phyloP scores from a whole-genome alignment of 345 rosid genomes.

The Hirschfeldia incana region DNA sequence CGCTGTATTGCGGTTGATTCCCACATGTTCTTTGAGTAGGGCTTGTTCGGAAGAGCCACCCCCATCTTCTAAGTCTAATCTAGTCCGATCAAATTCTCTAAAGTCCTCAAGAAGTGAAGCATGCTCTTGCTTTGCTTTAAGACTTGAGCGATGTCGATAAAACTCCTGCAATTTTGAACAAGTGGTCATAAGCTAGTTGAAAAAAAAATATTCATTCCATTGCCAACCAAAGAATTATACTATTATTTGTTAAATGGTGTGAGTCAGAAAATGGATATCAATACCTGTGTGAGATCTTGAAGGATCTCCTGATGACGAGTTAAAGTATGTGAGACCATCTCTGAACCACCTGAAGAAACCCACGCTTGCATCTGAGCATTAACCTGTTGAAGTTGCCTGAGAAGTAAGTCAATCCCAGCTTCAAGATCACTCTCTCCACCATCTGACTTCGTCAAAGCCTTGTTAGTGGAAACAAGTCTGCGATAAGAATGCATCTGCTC shows the following conservation, averaged over 20 bases:
- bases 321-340: slow-evolving; percentile 98
- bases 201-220: neutral
- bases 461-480: slow-evolving; percentile 74
- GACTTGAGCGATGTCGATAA: slow-evolving; percentile 84
- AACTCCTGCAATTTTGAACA: slow-evolving; percentile 78
- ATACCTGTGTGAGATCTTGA: slow-evolving; percentile 88
- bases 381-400: slow-evolving; percentile 82
- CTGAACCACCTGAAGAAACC: slow-evolving; percentile 96
- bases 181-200: neutral
- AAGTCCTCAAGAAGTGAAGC: slow-evolving; percentile 94
- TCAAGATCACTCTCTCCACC: slow-evolving; percentile 71
- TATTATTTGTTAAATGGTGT: neutral
- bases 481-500: slow-evolving; percentile 95
- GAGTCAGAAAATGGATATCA: neutral
- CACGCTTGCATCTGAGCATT: slow-evolving; percentile 91
- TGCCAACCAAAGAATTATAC: no score
- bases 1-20: slow-evolving; percentile 78
- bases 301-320: slow-evolving; percentile 97
- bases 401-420: slow-evolving; percentile 65
- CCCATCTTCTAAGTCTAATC: slow-evolving; percentile 92
- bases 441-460: slow-evolving; percentile 61
- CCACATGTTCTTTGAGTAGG: slow-evolving; percentile 75
- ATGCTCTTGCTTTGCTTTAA: slow-evolving; percentile 89
- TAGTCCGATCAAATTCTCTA: slow-evolving; percentile 89
- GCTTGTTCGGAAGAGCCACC: slow-evolving; percentile 69